Base-by-base conservation (phyloP, 129 eudicot genomes). In the Apium graveolens region DNA sequence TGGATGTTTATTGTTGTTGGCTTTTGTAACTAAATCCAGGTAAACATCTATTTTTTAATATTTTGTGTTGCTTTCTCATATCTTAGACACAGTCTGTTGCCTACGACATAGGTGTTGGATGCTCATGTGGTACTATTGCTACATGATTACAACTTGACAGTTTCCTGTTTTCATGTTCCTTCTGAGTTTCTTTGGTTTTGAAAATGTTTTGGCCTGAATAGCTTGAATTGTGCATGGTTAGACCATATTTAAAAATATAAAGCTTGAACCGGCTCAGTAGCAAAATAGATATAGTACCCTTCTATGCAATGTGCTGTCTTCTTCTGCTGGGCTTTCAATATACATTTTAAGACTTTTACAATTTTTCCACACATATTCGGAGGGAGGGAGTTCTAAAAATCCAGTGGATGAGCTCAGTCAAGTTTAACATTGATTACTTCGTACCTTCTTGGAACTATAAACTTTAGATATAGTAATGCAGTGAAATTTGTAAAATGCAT, bases 1-100 rank as follows among this genome's bases (percentile, higher is more conserved):
- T 20, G 97, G 98, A 46, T 88, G 85, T 55, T 74, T 51, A 45
- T 68, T 91, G 85, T 69, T 90, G 78, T 86, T 78, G 42, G 82
- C 85, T 43, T 83, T 87, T 81, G 73, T 88, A 66, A 86, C 77
- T 72, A 80, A 88, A 79, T 84, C 83, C 90, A 84, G 98, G 98
- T 94, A 86, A 74, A 16, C 11, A 16, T 63, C 74, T 77, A 55
- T 73, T 51, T 34, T 49, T 66, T 34, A 55, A 45, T 63, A 32
- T 9, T 24, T 11, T 73, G 32, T 38, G 48, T 2, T 45, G 11
- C 60, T 60, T 49, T 38, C 9, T n/a, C 55, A 24, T 71, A 17
- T 79, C 51, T 73, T 41, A 73, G 2, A 43, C 2, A 24, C 29
- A 26, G 31, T 44, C 48, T 44, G 45, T 20, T 39, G n/a, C 49